Base-by-base conservation (phyloP, 352 stramenopile species). In the Plasmopara halstedii region DNA sequence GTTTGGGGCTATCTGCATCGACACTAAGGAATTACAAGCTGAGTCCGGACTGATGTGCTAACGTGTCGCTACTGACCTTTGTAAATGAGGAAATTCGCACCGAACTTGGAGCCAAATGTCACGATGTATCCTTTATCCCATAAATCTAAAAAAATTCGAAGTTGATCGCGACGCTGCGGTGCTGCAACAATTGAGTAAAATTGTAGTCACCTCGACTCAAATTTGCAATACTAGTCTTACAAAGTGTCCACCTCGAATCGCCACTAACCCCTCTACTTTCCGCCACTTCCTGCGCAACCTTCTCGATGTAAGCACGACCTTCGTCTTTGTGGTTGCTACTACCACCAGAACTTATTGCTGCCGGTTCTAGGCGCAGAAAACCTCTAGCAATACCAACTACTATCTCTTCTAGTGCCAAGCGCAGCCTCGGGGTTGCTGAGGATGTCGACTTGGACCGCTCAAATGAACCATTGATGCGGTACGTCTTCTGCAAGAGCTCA, bases 71-170 rank as follows among this genome's bases (percentile, higher is more conserved):
- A 46, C 44, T 33, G 45, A 88, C 77, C 71, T 61, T 78, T 64
- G 48, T 92, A 92, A 17, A 87, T 60, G 40, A 92, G 63, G 40
- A 83, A 88, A 35, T 92, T 77, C 3, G 73, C 74, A n/a, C 74
- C 76, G 44, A 92, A 92, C 56, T 92, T 92, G 29, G 77, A 86
- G 13, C 74, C 80, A 18, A 75, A 77, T 6, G 77, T 76, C 26
- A 92, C 73, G 35, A 73, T 59, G 35, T 83, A 84, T 8, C 72
- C 72, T 39, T 69, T 57, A 20, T 66, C 52, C 80, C 80, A 92
- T 3, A 89, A 50, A 35, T 92, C 73, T 0, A 19, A 43, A 42
- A 85, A 89, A n/a, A 89, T 67, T 19, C 49, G 63, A 18, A 84
- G 23, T 13, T 64, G 66, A 13, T 52, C 31, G 18, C 27, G 42